Conservation (phyloP, 768 basidiomycete genomes). For the Hemileccinum rubropunctum region DNA sequence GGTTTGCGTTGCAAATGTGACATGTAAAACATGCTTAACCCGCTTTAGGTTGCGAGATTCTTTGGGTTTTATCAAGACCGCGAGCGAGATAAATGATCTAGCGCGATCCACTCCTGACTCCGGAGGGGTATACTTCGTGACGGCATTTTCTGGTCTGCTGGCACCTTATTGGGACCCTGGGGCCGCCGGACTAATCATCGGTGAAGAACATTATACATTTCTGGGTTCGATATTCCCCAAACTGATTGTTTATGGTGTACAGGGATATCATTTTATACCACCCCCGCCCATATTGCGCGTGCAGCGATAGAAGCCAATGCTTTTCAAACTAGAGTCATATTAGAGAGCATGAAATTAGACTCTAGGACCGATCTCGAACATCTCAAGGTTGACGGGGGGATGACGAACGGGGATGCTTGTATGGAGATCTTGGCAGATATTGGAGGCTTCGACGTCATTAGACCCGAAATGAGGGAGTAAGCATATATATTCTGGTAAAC, state of each 20-base stretch:
- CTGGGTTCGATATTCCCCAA: neutral
- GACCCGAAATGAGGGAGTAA: slow-evolving; percentile 96
- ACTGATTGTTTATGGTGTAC: slow-evolving; percentile 1
- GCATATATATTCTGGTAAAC: slow-evolving; percentile 27
- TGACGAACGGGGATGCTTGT: slow-evolving; percentile 90
- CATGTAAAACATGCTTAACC: neutral
- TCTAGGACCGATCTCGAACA: slow-evolving; percentile 75
- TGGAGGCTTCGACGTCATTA: slow-evolving; percentile 86
- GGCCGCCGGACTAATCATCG: slow-evolving; percentile 84
- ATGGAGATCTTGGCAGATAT: slow-evolving; percentile 87
- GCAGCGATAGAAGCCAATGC: slow-evolving; percentile 96
- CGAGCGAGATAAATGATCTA: slow-evolving; percentile 81
- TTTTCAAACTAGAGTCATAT: slow-evolving; percentile 92
- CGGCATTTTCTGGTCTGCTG: slow-evolving; percentile 92
- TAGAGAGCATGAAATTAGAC: slow-evolving; percentile 94
- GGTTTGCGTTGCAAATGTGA: slow-evolving; percentile 39
- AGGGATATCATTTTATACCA: slow-evolving; percentile 86
- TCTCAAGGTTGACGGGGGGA: slow-evolving; percentile 97
- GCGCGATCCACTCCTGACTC: slow-evolving; percentile 74
- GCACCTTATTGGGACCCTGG: slow-evolving; percentile 98
- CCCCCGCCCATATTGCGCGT: slow-evolving; percentile 87
- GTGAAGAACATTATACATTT: slow-evolving; percentile 32
- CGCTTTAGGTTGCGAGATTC: slow-evolving; percentile 77
- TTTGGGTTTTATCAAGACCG: slow-evolving; percentile 75
- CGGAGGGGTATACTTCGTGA: slow-evolving; percentile 94